These are phyloP conservation scores for Trichophyton schoenleinii DNA, from an alignment of 2,329 filamentous ascomycete species.

Conservation along the genomic window DNA sequence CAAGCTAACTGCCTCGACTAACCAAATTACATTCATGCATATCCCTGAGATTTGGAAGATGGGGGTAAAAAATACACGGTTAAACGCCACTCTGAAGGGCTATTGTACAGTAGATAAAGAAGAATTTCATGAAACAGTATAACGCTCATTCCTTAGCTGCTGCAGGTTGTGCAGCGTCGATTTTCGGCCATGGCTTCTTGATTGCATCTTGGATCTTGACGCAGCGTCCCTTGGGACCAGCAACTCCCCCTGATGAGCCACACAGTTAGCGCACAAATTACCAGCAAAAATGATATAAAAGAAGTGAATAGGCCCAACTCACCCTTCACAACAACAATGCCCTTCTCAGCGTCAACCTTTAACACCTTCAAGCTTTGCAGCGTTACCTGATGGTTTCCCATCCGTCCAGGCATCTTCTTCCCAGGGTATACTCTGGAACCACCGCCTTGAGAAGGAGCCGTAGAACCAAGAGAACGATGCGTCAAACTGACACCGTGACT, in stretches of 20 bases:
- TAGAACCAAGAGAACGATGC: conserved; percentile 82
- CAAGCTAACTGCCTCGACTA: not conserved
- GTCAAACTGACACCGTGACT: conserved; percentile 93
- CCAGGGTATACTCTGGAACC: conserved; percentile 87
- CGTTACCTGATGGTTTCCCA: conserved; percentile 82
- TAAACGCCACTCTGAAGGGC: conserved; percentile 3
- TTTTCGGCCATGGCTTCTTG: conserved; percentile 64
- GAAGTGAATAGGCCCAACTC: conserved; percentile 16
- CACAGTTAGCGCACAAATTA: not conserved
- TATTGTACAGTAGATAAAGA: conserved; percentile 3
- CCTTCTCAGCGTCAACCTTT: conserved; percentile 74
- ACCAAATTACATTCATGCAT: not conserved
- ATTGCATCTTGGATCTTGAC: conserved; percentile 82
- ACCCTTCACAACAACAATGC: conserved; percentile 80
- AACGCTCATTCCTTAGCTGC: not conserved
- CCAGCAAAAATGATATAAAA: not conserved
- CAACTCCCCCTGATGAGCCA: conserved; percentile 48
- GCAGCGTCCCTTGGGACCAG: conserved; percentile 74
- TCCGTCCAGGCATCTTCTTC: conserved; percentile 95
- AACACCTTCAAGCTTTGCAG: conserved; percentile 84
- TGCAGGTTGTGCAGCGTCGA: conserved; percentile 17
- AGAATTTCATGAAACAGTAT: conserved; percentile 1
- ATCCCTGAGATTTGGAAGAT: not conserved
- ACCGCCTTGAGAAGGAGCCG: conserved; percentile 78
- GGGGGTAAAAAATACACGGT: not conserved